Conservation (phyloP, 2,329 filamentous ascomycete species). For the Neofusicoccum kwambonambiense region DNA sequence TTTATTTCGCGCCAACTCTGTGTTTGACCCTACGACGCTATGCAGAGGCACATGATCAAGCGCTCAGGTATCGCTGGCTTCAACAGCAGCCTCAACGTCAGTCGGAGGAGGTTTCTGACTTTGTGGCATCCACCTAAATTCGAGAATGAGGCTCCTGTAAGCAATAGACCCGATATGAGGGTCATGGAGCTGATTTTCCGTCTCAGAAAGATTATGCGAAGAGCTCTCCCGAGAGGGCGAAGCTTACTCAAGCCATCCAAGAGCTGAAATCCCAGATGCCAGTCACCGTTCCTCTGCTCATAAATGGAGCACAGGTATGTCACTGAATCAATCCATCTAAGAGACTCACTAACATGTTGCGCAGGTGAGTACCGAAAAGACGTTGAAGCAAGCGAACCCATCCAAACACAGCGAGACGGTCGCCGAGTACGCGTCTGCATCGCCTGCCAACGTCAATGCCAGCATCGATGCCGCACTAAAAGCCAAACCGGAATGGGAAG, state of each 20-base stretch:
- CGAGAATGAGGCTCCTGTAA: background rate
- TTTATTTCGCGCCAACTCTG: no score
- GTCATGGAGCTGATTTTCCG: background rate
- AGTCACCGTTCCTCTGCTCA: background rate
- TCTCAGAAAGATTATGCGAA: no score
- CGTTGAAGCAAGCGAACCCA: background rate
- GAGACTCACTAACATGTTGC: background rate
- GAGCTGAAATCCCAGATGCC: background rate
- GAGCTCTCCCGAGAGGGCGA: background rate
- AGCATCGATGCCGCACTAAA: conserved; percentile 82
- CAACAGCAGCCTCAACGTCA: no score
- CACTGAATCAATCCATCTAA: no score
- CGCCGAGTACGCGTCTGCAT: background rate
- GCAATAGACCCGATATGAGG: background rate
- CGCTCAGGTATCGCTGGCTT: no score
- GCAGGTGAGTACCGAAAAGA: background rate
- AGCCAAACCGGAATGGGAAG: conserved; percentile 85
- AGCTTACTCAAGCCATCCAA: background rate
- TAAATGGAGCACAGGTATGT: background rate
- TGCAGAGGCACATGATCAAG: no score
- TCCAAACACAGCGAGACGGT: background rate
- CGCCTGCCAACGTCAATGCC: conserved; percentile 59
- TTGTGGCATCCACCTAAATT: background rate
- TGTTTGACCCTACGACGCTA: no score
- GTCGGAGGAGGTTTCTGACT: background rate